Evolutionary conservation across 306 rosid genomes (phyloP).

Genomic region (Casuarina cunninghamiana): DNA sequence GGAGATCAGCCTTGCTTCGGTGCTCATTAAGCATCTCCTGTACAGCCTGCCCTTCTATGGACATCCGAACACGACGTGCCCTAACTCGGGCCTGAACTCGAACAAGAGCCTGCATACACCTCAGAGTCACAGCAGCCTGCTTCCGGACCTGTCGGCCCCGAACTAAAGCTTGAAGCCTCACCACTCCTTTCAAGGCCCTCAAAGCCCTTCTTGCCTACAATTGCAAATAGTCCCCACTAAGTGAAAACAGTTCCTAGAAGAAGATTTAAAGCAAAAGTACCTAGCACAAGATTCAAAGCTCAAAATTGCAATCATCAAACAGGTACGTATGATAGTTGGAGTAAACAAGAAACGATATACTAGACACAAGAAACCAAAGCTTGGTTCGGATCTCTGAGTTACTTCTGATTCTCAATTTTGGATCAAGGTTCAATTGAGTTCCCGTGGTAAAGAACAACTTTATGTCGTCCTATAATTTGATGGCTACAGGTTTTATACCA

Average conservation of each 20-base stretch:
- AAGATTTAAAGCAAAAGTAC: too few species aligned
- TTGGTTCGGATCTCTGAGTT: neutral
- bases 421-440: neutral
- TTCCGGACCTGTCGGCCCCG: constrained; percentile 93
- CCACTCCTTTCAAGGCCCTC: constrained; percentile 94
- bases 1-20: constrained; percentile 67
- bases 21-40: constrained; percentile 68
- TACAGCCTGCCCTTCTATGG: constrained; percentile 89
- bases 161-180: constrained; percentile 95
- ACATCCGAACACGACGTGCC: constrained; percentile 93
- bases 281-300: too few species aligned
- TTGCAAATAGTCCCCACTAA: neutral
- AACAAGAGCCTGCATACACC: constrained; percentile 98
- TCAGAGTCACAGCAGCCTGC: constrained; percentile 94
- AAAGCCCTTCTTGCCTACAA: constrained; percentile 94
- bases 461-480: neutral
- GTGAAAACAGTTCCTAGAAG: neutral
- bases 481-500: neutral
- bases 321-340: neutral
- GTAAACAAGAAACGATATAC: neutral
- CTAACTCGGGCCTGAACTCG: constrained; percentile 95
- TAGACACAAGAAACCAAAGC: neutral
- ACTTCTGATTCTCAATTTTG: neutral
- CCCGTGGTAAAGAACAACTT: neutral
- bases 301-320: neutral